Base-by-base conservation (phyloP, 1,139 yeast genomes). In the Martiniozyma asiatica region DNA sequence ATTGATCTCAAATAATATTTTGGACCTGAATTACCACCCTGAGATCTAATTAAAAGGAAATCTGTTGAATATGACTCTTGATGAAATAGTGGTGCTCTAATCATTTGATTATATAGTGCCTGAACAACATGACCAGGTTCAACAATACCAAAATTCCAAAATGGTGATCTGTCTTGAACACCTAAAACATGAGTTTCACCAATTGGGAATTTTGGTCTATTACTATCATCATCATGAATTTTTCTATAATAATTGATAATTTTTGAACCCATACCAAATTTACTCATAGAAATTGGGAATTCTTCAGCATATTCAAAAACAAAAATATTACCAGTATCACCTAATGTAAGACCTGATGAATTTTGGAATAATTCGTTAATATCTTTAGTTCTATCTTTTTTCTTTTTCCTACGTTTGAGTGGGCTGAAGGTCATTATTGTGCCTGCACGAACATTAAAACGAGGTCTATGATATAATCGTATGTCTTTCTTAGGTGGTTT, bases 101-200 rank as follows among this genome's bases (percentile, higher is more conserved):
- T 57, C 79, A 92, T 76, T 43, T 85, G 80, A 51, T 89, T 92
- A 56, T 92, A 92, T 32, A 89, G 58, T 0, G 98, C 81, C 1
- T 97, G 97, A 2, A 87, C 96, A 36, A 84, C 73, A 44, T 79
- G 84, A 4, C 98, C 99, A 3, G 87, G 82, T 30, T 85, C 95
- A 10, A 92, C 97, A 55, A 80, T 81, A 2, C 99, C 99, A 60
- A 85, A 92, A 51, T 87, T 89, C 98, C 98, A 92, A 50, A 89
- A 92, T 9, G 99, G 97, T 9, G 94, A 81, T 44, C 94, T 68
- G 54, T 92, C 99, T 48, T 85, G 95, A 2, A 82, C 84, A 12
- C 96, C 96, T 24, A 92, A 61, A 3, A 92, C 95, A 55, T 82
- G 93, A 0, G 98, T 89, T 53, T 92, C 99, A 31, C 99, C 99